Evolutionary conservation across 345 rosid genomes (phyloP).

Genomic region (Hibiscus tridactylites): DNA sequence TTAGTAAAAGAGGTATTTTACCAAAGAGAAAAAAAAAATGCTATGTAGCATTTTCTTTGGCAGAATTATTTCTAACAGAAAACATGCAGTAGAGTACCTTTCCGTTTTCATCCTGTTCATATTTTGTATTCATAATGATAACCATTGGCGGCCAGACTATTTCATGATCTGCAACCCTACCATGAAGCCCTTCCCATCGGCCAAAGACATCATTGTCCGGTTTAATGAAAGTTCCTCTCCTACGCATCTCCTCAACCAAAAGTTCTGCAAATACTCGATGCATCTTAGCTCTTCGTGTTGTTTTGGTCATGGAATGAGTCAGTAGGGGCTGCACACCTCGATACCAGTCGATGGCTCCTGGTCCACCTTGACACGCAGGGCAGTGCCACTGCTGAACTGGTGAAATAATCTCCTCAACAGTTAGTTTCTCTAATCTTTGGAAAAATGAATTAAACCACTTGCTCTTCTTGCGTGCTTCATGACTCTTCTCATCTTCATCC

Average conservation of each 20-base stretch:
- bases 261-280: conserved; percentile 34
- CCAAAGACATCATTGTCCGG: conserved; percentile 29
- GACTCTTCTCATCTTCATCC: conserved; percentile 24
- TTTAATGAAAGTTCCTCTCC: conserved; percentile 28
- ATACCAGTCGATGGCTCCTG: conserved; percentile 40
- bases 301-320: conserved; percentile 31
- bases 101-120: conserved; percentile 30
- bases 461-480: conserved; percentile 27
- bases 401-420: conserved; percentile 24
- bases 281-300: conserved; percentile 25
- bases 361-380: conserved; percentile 42
- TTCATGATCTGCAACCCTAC: conserved; percentile 26
- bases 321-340: conserved; percentile 30
- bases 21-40: neutral
- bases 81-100: conserved; percentile 18
- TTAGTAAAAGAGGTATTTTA: neutral
- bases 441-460: conserved; percentile 31
- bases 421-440: conserved; percentile 19
- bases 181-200: conserved; percentile 29
- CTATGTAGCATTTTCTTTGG: neutral
- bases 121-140: conserved; percentile 34
- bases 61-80: neutral
- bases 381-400: conserved; percentile 40
- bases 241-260: conserved; percentile 33
- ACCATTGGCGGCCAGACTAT: conserved; percentile 33